Conservation (phyloP, 2,329 filamentous ascomycete genomes). For the Achaetomium macrosporum region DNA sequence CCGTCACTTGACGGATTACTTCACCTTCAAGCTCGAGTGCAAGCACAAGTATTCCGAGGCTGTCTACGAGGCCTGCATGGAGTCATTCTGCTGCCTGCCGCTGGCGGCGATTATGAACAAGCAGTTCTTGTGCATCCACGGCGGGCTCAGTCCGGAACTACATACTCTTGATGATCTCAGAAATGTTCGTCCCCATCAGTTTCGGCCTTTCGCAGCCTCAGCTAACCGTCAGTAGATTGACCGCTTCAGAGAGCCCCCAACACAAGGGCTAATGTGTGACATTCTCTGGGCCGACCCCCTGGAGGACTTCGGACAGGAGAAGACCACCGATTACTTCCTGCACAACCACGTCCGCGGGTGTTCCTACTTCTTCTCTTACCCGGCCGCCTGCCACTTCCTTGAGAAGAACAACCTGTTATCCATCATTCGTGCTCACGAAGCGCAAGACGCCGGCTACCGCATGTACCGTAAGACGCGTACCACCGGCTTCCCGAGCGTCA, state of each 20-base stretch:
- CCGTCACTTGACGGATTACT: constrained; percentile 97
- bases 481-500: constrained; percentile 96
- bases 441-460: constrained; percentile 94
- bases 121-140: constrained; percentile 98
- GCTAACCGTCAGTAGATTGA: constrained; percentile 60
- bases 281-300: constrained; percentile 98
- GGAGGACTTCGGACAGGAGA: constrained; percentile 98
- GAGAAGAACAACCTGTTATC: constrained; percentile 99
- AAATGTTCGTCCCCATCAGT: constrained; percentile 52
- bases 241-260: constrained; percentile 94
- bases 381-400: constrained; percentile 90
- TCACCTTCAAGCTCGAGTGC: constrained; percentile 99
- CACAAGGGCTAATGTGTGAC: constrained; percentile 97
- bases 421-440: constrained; percentile 95
- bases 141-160: constrained; percentile 89
- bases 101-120: constrained; percentile 99
- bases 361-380: constrained; percentile 99
- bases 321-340: constrained; percentile 93
- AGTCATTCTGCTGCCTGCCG: constrained; percentile 91
- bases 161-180: constrained; percentile 94
- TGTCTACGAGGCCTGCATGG: constrained; percentile 96
- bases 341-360: constrained; percentile 98
- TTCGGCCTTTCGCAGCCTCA: not conserved
- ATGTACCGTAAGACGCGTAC: constrained; percentile 99
- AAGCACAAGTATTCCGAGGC: constrained; percentile 98